These are phyloP conservation scores for Epichloe brachyelytri DNA, from an alignment of 2,329 filamentous ascomycete genomes.

Conservation along the genomic window DNA sequence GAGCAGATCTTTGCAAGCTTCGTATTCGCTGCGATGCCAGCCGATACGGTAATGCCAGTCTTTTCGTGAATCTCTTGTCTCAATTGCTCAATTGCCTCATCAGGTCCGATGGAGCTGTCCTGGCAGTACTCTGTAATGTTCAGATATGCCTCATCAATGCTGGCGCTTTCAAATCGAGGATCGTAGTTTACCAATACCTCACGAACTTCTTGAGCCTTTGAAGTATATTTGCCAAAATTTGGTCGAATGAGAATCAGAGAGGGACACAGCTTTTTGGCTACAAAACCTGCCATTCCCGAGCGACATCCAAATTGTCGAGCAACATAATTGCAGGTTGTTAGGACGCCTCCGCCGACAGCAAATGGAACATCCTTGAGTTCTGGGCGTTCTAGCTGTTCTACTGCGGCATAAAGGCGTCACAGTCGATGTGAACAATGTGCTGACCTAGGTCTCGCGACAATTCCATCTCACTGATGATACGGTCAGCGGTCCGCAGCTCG, in stretches of 20 bases:
- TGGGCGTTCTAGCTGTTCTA: slow-evolving; percentile 73
- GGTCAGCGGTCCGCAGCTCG: slow-evolving; percentile 66
- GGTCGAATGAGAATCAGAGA: slow-evolving; percentile 68
- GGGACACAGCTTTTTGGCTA: slow-evolving; percentile 88
- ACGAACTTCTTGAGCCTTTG: slow-evolving; percentile 80
- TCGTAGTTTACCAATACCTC: slow-evolving; percentile 79
- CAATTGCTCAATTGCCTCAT: slow-evolving; percentile 65
- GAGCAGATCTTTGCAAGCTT: slow-evolving; percentile 92
- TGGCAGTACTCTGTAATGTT: slow-evolving; percentile 83
- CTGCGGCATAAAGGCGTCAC: slow-evolving; percentile 92
- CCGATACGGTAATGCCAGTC: slow-evolving; percentile 78
- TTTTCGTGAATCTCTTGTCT: slow-evolving; percentile 62
- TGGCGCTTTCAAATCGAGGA: slow-evolving; percentile 79
- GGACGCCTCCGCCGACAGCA: slow-evolving; percentile 62
- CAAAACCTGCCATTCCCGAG: slow-evolving; percentile 91
- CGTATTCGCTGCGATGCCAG: slow-evolving; percentile 86
- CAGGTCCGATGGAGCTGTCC: slow-evolving; percentile 53
- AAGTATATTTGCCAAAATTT: slow-evolving; percentile 82
- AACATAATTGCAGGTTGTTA: slow-evolving; percentile 70
- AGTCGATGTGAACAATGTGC: slow-evolving; percentile 81
- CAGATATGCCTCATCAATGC: slow-evolving; percentile 91
- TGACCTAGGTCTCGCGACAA: slow-evolving; percentile 68
- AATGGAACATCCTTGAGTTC: slow-evolving; percentile 81
- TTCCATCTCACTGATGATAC: slow-evolving; percentile 70
- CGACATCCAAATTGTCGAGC: slow-evolving; percentile 83